Percentiles rank a stretch among this genome's conserved stretches.
Evolutionary conservation across 2,329 filamentous ascomycete species (phyloP).

Genomic region (Dendrostoma leiphaemia): DNA sequence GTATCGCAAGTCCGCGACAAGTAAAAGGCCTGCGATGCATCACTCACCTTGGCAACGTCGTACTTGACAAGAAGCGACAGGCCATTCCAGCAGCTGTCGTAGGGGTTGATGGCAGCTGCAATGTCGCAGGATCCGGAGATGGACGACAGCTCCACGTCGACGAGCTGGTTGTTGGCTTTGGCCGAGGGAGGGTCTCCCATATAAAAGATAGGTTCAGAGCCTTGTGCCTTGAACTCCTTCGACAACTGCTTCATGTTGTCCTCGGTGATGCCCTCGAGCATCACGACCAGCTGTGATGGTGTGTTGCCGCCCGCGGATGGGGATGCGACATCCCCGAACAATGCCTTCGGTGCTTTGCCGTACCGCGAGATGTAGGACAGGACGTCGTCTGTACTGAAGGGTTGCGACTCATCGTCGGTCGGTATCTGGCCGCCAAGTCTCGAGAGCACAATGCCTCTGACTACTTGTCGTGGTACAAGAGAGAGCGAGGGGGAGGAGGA

Average conservation of each 20-base stretch:
- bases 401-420: slow-evolving; percentile 47
- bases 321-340: slow-evolving; percentile 44
- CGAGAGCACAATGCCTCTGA: slow-evolving; percentile 58
- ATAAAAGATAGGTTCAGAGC: slow-evolving; percentile 46
- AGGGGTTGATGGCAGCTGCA: slow-evolving; percentile 39
- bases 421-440: slow-evolving; percentile 48
- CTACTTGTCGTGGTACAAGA: slow-evolving; percentile 51
- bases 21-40: neutral
- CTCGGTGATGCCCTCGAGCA: slow-evolving; percentile 55
- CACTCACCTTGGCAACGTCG: slow-evolving; percentile 41
- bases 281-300: slow-evolving; percentile 55
- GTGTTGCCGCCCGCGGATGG: slow-evolving; percentile 23
- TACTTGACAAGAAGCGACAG: slow-evolving; percentile 42
- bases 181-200: slow-evolving; percentile 44
- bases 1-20: neutral
- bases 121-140: slow-evolving; percentile 38
- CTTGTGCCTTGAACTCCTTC: slow-evolving; percentile 35
- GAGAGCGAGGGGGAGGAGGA: slow-evolving; percentile 31
- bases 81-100: slow-evolving; percentile 43
- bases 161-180: slow-evolving; percentile 40
- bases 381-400: slow-evolving; percentile 43
- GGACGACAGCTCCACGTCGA: slow-evolving; percentile 39
- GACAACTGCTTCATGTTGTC: slow-evolving; percentile 41
- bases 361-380: slow-evolving; percentile 59
- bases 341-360: slow-evolving; percentile 47